phyloP scores from a whole-genome alignment of 768 basidiomycete species.

The Termitomyces sp. region DNA sequence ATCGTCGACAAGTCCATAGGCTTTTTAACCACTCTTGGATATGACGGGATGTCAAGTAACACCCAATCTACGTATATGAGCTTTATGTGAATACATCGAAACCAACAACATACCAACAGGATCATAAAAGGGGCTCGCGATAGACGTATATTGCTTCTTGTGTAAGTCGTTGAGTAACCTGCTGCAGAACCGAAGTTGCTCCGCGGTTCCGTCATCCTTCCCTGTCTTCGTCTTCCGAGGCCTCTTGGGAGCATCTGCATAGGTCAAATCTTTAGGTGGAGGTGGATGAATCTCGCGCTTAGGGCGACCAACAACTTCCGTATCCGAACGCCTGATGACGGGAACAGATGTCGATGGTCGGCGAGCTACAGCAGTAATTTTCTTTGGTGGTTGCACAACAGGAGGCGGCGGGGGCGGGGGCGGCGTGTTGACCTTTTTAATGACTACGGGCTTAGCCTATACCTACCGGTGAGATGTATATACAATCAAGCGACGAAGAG shows the following conservation, averaged over 20 bases:
- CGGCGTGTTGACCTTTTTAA: slow-evolving; percentile 46
- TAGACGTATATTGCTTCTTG: slow-evolving; percentile 67
- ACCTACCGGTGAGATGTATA: neutral
- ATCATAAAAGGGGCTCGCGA: slow-evolving; percentile 85
- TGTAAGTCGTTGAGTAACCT: slow-evolving; percentile 72
- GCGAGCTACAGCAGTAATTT: slow-evolving; percentile 43
- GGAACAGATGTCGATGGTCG: slow-evolving; percentile 79
- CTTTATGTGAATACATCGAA: slow-evolving; percentile 3
- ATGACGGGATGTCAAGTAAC: slow-evolving; percentile 74
- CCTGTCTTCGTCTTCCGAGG: slow-evolving; percentile 52
- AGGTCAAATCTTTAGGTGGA: slow-evolving; percentile 84
- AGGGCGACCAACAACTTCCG: slow-evolving; percentile 62
- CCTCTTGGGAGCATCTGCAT: slow-evolving; percentile 72
- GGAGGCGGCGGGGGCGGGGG: slow-evolving; percentile 40
- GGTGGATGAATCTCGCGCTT: slow-evolving; percentile 98
- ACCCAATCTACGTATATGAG: slow-evolving; percentile 53
- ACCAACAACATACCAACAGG: slow-evolving; percentile 72
- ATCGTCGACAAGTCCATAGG: slow-evolving; percentile 96
- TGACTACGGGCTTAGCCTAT: slow-evolving; percentile 34
- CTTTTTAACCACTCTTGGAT: slow-evolving; percentile 83
- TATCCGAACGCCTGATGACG: slow-evolving; percentile 76
- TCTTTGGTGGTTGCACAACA: slow-evolving; percentile 38
- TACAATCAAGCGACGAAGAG: neutral
- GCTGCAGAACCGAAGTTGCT: slow-evolving; percentile 80
- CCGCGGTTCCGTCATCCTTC: slow-evolving; percentile 63